These are phyloP conservation scores for Coemansia reversa DNA, from an alignment of 192 early-diverging fungal species.

Conservation along the genomic window DNA sequence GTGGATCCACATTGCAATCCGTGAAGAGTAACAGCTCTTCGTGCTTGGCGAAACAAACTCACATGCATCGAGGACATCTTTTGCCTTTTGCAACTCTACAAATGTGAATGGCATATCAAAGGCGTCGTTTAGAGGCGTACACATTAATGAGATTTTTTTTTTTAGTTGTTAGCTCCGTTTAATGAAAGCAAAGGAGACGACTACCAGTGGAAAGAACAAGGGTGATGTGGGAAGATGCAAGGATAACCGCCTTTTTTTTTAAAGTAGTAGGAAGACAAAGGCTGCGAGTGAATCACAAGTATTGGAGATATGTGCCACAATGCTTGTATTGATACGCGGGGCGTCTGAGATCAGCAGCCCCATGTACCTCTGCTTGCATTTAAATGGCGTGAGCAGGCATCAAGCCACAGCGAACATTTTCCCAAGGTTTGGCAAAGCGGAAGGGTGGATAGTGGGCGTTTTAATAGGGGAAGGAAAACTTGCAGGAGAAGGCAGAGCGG, in stretches of 20 bases:
- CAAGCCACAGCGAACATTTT: not conserved
- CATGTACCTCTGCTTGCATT: not conserved
- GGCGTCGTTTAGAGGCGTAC: not conserved
- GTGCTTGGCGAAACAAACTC: constrained; percentile 44
- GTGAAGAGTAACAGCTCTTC: constrained; percentile 53
- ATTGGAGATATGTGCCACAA: not conserved
- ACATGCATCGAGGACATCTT: constrained; percentile 44
- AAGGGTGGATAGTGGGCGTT: not conserved
- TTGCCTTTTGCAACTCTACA: constrained; percentile 47
- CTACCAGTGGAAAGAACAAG: not conserved
- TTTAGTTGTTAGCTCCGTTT: not conserved
- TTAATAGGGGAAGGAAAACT: not conserved
- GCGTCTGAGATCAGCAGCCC: not conserved
- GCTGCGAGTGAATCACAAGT: not conserved
- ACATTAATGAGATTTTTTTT: not conserved
- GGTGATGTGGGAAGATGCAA: constrained; percentile 15
- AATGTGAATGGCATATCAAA: not conserved
- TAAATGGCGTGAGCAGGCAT: not conserved
- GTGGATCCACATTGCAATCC: constrained; percentile 53
- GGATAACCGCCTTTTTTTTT: not conserved
- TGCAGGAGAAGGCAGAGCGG: not conserved
- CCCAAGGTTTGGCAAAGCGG: not conserved
- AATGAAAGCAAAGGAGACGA: not conserved
- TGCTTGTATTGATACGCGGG: not conserved
- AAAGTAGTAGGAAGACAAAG: constrained; percentile 7